Evolutionary conservation across 2,329 filamentous ascomycete species (phyloP).

Genomic region (Talaromyces sp.): DNA sequence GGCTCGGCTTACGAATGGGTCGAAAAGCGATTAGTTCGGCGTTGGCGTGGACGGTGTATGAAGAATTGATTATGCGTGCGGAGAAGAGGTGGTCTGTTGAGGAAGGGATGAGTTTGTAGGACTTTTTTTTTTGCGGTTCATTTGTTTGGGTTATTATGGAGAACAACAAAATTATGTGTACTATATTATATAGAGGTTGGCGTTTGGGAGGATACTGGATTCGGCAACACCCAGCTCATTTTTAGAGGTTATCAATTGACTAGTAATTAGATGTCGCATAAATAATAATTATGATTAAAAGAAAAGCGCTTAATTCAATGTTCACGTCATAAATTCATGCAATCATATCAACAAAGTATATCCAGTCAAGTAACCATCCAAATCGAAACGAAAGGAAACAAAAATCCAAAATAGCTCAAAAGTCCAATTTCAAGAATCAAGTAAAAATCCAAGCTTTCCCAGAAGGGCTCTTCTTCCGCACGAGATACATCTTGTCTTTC

Average conservation of each 20-base stretch:
- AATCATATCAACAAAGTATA: slow-evolving; percentile 9
- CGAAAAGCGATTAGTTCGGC: slow-evolving; percentile 89
- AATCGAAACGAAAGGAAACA: slow-evolving; percentile 8
- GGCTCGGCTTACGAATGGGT: slow-evolving; percentile 77
- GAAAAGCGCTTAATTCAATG: not conserved
- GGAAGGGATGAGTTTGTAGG: slow-evolving; percentile 14
- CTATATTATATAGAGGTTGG: not conserved
- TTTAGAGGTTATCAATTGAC: not conserved
- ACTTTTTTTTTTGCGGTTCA: not conserved
- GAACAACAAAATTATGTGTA: not conserved
- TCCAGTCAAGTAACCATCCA: slow-evolving; percentile 1
- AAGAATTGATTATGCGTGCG: slow-evolving; percentile 77
- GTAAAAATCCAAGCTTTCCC: slow-evolving; percentile 29
- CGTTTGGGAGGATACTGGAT: not conserved
- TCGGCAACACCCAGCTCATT: not conserved
- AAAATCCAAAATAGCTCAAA: not conserved
- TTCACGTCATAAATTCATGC: not conserved
- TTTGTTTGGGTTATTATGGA: not conserved
- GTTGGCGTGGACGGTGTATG: slow-evolving; percentile 96
- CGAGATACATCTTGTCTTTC: slow-evolving; percentile 41
- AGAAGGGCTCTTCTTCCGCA: slow-evolving; percentile 39
- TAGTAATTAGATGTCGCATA: not conserved
- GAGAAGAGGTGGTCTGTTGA: slow-evolving; percentile 41
- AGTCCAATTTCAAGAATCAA: slow-evolving; percentile 12
- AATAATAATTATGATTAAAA: not conserved